A percentile compares a stretch with the other conserved stretches of the same genome.
Conservation (phyloP, 805 yeast species). For the Ogataea thermomethanolica region DNA sequence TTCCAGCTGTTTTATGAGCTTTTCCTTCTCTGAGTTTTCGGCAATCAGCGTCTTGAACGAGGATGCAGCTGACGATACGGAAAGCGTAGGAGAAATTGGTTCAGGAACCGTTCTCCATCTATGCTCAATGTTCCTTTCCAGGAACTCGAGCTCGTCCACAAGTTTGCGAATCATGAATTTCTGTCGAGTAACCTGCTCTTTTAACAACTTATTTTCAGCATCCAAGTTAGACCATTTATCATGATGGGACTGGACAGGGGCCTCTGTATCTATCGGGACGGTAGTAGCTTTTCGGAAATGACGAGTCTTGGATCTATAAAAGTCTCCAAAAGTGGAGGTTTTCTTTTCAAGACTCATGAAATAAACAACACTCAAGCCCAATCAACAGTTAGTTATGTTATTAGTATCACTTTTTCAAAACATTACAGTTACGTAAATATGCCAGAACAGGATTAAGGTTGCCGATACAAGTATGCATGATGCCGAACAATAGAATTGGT, state of each 20-base stretch:
- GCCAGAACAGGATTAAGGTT: too few relatives aligned
- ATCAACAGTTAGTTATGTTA: too few relatives aligned
- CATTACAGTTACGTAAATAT: too few relatives aligned
- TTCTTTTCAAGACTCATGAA: not conserved
- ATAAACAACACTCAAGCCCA: not conserved
- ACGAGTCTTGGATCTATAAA: constrained; percentile 3
- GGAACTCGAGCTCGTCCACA: constrained; percentile 21
- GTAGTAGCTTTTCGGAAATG: not conserved
- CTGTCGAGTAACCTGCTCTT: constrained; percentile 28
- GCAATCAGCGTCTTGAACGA: constrained; percentile 13
- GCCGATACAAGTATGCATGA: too few relatives aligned
- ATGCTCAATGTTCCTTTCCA: constrained; percentile 1
- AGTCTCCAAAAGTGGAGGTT: constrained; percentile 6
- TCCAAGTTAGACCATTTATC: constrained; percentile 20
- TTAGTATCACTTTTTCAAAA: too few relatives aligned
- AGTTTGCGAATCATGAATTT: constrained; percentile 24
- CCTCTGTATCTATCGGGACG: not conserved
- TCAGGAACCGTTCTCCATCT: not conserved
- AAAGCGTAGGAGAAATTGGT: constrained; percentile 8
- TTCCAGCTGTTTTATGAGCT: constrained; percentile 6
- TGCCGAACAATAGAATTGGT: too few relatives aligned
- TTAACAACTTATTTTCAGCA: constrained; percentile 20
- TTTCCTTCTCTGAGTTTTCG: constrained; percentile 9
- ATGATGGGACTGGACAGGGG: not conserved
- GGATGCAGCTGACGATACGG: constrained; percentile 12